These are phyloP conservation scores for Serendipita sp. DNA, from an alignment of 1,284 basidiomycete genomes.

Conservation along the genomic window DNA sequence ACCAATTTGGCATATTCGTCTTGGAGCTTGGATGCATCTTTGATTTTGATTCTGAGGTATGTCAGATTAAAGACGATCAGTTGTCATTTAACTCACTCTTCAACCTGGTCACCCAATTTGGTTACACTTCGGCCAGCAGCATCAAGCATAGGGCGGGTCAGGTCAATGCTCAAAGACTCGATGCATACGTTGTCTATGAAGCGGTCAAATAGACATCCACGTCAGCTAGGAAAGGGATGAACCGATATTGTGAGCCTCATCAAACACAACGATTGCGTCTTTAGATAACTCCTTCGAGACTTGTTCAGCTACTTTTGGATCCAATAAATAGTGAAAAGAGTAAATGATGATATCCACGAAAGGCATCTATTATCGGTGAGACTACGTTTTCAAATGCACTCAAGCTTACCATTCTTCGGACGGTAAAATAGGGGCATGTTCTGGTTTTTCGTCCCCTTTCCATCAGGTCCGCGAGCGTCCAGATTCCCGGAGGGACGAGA, in stretches of 20 bases:
- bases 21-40: conserved; percentile 86
- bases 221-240: conserved; percentile 15
- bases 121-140: conserved; percentile 82
- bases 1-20: conserved; percentile 97
- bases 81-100: conserved; percentile 48
- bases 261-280: conserved; percentile 97
- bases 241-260: conserved; percentile 99
- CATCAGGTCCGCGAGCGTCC: conserved; percentile 88
- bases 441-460: conserved; percentile 77
- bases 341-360: conserved; percentile 96
- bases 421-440: conserved; percentile 92
- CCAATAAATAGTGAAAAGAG: conserved; percentile 96
- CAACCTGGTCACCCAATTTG: conserved; percentile 82
- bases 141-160: conserved; percentile 98
- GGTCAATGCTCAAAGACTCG: conserved; percentile 93
- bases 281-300: conserved; percentile 97
- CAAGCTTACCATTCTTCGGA: conserved; percentile 77
- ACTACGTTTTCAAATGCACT: neutral
- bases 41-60: conserved; percentile 68
- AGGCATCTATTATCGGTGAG: conserved; percentile 51
- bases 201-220: conserved; percentile 3
- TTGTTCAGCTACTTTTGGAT: conserved; percentile 98
- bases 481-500: conserved; percentile 78
- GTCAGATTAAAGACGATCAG: neutral
- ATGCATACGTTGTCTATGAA: conserved; percentile 91